These are phyloP conservation scores for Aspergillus oerlinghausenensis DNA, from an alignment of 2,329 filamentous ascomycete species.

Conservation along the genomic window DNA sequence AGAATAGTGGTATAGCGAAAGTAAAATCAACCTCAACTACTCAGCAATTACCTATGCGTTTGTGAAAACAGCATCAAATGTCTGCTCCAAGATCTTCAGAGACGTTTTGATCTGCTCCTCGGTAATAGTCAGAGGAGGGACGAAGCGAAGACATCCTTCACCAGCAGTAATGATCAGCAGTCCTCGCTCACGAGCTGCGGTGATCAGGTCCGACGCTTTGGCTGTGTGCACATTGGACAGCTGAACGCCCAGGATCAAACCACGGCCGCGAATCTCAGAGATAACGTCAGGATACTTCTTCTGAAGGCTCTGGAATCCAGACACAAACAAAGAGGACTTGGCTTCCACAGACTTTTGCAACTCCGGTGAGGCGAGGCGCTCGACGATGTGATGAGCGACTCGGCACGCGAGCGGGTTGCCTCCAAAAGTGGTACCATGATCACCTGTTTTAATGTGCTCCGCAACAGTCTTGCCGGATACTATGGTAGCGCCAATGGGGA, in stretches of 20 bases:
- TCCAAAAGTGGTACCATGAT: slow-evolving; percentile 92
- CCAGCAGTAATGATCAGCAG: slow-evolving; percentile 89
- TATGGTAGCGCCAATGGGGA: slow-evolving; percentile 84
- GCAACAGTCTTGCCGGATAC: slow-evolving; percentile 61
- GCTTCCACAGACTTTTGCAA: slow-evolving; percentile 65
- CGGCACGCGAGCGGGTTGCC: slow-evolving; percentile 84
- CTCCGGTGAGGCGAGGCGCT: slow-evolving; percentile 64
- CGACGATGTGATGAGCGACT: slow-evolving; percentile 80
- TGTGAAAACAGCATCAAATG: slow-evolving; percentile 53
- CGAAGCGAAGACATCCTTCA: slow-evolving; percentile 85
- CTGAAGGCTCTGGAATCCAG: slow-evolving; percentile 54
- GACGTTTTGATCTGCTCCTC: slow-evolving; percentile 76
- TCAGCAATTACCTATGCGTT: slow-evolving; percentile 22
- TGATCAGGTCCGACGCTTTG: slow-evolving; percentile 59
- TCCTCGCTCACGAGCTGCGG: slow-evolving; percentile 80
- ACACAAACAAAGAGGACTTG: slow-evolving; percentile 60
- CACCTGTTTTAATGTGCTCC: slow-evolving; percentile 66
- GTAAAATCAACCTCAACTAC: not conserved
- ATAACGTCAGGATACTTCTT: slow-evolving; percentile 66
- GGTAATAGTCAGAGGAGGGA: slow-evolving; percentile 78
- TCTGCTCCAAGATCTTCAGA: slow-evolving; percentile 68
- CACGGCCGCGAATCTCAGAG: slow-evolving; percentile 73
- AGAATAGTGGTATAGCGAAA: slow-evolving; percentile 6
- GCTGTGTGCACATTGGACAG: slow-evolving; percentile 62
- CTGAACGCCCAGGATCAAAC: slow-evolving; percentile 83